Percentiles rank a stretch among this genome's conserved stretches.
Conservation (phyloP, 192 early-diverging fungal genomes). For the Gamsiella multidivaricata region DNA sequence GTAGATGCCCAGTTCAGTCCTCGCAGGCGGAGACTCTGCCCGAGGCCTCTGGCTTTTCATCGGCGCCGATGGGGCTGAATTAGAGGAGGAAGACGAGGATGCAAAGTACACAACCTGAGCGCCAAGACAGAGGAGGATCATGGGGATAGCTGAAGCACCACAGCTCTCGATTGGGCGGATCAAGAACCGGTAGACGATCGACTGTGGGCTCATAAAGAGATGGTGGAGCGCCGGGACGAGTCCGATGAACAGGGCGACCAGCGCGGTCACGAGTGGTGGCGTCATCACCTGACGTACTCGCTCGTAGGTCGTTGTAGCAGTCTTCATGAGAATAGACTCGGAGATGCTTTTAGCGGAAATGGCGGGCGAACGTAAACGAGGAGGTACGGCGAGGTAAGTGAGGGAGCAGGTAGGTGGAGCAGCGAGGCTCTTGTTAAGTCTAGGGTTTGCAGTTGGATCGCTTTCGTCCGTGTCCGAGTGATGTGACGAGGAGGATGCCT, state of each 20-base stretch:
- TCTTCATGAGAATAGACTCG: constrained; percentile 17
- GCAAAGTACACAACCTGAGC: constrained; percentile 68
- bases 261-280: constrained; percentile 79
- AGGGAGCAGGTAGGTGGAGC: constrained; percentile 1
- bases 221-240: constrained; percentile 72
- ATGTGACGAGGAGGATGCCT: neutral
- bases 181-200: constrained; percentile 65
- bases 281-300: constrained; percentile 62
- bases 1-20: constrained; percentile 29
- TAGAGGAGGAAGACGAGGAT: neutral
- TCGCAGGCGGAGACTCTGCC: neutral
- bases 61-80: neutral
- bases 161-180: constrained; percentile 78
- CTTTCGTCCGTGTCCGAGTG: neutral
- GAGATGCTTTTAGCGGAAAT: constrained; percentile 13
- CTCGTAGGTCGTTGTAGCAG: constrained; percentile 14
- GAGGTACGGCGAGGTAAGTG: constrained; percentile 4
- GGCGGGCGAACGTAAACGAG: constrained; percentile 8
- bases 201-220: constrained; percentile 70
- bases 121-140: constrained; percentile 82
- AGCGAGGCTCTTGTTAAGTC: neutral
- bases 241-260: constrained; percentile 74
- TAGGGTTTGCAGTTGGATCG: neutral
- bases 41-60: neutral
- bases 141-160: constrained; percentile 83